Evolutionary conservation across 371 early-diverging fungal species (phyloP), one percentile per base, ranked within the genome.

Genomic region (Phascolomyces articulosus): DNA sequence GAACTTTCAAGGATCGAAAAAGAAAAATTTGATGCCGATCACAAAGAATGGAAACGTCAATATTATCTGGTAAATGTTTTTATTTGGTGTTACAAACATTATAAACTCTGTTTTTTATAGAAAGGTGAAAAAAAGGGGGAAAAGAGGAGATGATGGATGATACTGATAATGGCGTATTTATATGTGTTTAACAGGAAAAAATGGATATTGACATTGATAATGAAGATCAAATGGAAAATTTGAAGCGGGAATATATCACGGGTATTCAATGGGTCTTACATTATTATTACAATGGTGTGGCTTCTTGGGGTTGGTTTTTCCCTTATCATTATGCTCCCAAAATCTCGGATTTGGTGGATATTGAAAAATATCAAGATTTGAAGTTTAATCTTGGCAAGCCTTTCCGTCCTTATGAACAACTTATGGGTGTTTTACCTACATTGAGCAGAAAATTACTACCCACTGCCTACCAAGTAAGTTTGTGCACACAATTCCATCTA

Each of bases 241-340:
- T 98, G 59, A 86, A 93, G 29, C 74, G 83, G 58, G 79, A 90
- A 44, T 99, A 99, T 74, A 80, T 98, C 4, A 89, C 90, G 65
- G 97, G 98, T 20, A 77, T 98, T 57, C 96, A 97, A 72, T 99
- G 99, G 99, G 95, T 98, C 11, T 85, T 98, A 23, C 78, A 84
- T 61, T 99, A 99, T 75, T 99, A 99, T 74, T 97, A 96, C 76
- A 79, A 88, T 40, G 99, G 98, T 47, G 93, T 95, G 16, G 92
- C 92, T 15, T 95, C 95, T 2, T 99, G 99, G 99, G 93, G 91
- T 16, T 99, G 97, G 97, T 99, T 92, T 84, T 99, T 94, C 71
- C 98, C 98, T 4, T 96, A 93, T 79, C 98, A 99, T 73, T 99
- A 98, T 78, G 94, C 99, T 7, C 99, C 99, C 38, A 96, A 96